phyloP scores from a whole-genome alignment of 2,329 filamentous ascomycete species.

The Didymella exigua region DNA sequence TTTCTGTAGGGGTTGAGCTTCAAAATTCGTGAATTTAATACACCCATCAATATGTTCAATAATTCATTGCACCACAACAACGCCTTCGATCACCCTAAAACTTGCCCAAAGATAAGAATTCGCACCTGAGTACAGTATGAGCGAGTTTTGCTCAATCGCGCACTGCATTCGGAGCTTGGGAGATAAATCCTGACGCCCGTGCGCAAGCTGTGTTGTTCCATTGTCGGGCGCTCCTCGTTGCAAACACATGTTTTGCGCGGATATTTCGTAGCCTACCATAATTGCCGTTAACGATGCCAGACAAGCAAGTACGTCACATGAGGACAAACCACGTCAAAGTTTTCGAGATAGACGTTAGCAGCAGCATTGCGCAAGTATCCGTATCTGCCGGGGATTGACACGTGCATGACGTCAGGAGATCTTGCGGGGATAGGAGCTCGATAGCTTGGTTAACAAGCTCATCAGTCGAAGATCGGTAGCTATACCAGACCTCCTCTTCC shows the following conservation, averaged over 20 bases:
- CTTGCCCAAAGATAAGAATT: no score
- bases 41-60: no score
- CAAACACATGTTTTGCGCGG: neutral
- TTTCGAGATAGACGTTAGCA: neutral
- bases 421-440: slow-evolving; percentile 15
- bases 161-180: neutral
- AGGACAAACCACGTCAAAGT: neutral
- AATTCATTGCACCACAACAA: no score
- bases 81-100: no score
- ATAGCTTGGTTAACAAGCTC: slow-evolving; percentile 15
- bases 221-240: neutral
- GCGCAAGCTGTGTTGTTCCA: slow-evolving; percentile 5
- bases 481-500: slow-evolving; percentile 1
- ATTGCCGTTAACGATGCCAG: neutral
- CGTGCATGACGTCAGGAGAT: slow-evolving; percentile 8
- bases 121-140: neutral
- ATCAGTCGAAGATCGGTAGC: slow-evolving; percentile 4
- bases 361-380: neutral
- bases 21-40: no score
- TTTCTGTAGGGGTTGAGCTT: no score
- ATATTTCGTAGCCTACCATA: neutral
- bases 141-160: neutral
- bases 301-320: neutral
- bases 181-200: neutral
- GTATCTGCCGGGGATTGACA: slow-evolving; percentile 15